These are phyloP conservation scores for Talinum fruticosum DNA, from an alignment of 148 eudicot species.

Conservation along the genomic window DNA sequence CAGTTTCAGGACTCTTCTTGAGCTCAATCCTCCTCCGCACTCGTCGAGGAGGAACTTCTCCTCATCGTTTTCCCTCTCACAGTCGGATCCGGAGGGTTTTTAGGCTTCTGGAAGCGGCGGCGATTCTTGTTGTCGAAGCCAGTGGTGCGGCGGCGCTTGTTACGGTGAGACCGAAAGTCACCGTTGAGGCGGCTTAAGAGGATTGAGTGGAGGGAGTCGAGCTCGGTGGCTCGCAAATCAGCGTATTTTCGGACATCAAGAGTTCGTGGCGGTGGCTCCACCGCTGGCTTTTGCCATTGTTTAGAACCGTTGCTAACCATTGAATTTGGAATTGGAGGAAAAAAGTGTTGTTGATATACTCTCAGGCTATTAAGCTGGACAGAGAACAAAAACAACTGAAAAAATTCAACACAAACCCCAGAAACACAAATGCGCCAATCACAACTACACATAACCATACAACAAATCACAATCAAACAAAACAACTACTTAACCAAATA, in stretches of 20 bases:
- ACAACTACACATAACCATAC: too few relatives aligned
- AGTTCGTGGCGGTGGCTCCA: conserved; percentile 43
- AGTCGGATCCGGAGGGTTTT: too few relatives aligned
- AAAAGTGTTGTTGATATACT: too few relatives aligned
- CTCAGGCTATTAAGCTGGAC: too few relatives aligned
- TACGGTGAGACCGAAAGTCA: conserved; percentile 63
- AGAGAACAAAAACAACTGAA: too few relatives aligned
- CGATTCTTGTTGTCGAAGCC: conserved; percentile 47
- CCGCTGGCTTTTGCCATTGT: conserved; percentile 21
- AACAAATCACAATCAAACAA: too few relatives aligned
- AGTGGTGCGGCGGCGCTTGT: conserved; percentile 79
- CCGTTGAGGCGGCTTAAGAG: conserved; percentile 49
- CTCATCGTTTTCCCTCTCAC: conserved; percentile 24
- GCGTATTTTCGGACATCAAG: conserved; percentile 59
- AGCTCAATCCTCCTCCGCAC: conserved; percentile 66
- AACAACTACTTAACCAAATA: too few relatives aligned
- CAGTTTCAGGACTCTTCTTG: conserved; percentile 48
- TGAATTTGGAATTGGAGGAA: too few relatives aligned
- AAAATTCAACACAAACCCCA: too few relatives aligned
- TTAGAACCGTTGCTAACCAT: conserved; percentile 32
- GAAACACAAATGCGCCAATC: too few relatives aligned
- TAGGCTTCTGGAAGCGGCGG: conserved; percentile 1
- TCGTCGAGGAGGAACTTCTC: conserved; percentile 47
- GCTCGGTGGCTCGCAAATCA: conserved; percentile 66
- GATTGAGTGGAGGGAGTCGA: conserved; percentile 63